Evolutionary conservation across 2,329 filamentous ascomycete genomes (phyloP), one percentile per base, ranked within the genome.

Genomic region (Aureobasidium sp.): DNA sequence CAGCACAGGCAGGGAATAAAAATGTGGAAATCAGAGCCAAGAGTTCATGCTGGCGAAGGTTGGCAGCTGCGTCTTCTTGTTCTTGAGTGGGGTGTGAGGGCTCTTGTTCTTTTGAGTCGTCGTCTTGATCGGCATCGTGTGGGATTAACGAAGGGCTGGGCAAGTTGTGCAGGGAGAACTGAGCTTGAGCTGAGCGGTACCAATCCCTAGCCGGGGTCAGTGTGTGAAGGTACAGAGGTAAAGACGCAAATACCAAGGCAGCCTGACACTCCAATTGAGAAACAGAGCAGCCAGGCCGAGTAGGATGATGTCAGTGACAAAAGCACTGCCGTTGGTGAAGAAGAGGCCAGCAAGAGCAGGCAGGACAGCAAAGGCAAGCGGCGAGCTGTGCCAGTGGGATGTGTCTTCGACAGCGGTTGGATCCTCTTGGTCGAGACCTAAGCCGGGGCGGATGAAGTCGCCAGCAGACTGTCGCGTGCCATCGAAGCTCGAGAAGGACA

Each of bases 261-360:
- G 76, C 53, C 88, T 85, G 38, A 96, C 85, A 44, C 88, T 90
- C 88, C 90, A 96, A 66, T 95, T 90, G 57, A 97, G 74, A 63
- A 96, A 94, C 39, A 96, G 79, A 4, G 85, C 88, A 2, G 88
- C 87, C 57, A 97, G 70, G 2, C 79, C 82, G 27, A 97, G 71
- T 29, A 97, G 74, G 61, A 93, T 85, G 24, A 95, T 71, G 68
- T 97, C 91, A 0, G 90, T 95, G 52, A 90, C 81, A 57, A 96
- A 78, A 1, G 85, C 80, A 61, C 84, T 85, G 11, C 91, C 91
- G 71, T 95, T 87, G 56, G 86, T 80, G 66, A 95, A 94, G 54
- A 96, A 74, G 44, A 94, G 70, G 0, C 90, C 91, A 1, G 83
- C 88, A n/a, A 95, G 66, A 1, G 90, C 90, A 3, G 91, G 91